These are phyloP conservation scores for Ophiostoma ips DNA, from an alignment of 2,329 filamentous ascomycete genomes.

Conservation along the genomic window DNA sequence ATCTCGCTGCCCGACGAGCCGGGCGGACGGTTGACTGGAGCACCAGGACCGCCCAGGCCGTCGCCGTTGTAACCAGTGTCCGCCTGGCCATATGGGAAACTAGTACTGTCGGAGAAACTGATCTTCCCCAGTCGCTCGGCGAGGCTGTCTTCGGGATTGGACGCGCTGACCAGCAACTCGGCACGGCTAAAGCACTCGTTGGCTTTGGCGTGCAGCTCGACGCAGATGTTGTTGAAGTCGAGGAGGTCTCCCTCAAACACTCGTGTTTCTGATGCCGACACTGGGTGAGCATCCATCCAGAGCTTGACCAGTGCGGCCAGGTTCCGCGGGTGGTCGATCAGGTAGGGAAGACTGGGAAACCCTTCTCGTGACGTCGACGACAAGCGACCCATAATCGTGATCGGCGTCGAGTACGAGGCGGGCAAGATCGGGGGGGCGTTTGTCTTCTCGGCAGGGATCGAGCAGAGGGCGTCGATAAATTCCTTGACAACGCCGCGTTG, in stretches of 20 bases:
- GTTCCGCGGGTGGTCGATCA: conserved; percentile 78
- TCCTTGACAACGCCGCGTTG: conserved; percentile 71
- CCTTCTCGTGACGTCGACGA: conserved; percentile 74
- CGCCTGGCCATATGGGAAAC: conserved; percentile 20
- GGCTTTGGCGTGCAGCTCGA: conserved; percentile 34
- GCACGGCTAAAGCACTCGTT: conserved; percentile 37
- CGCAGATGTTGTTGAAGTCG: conserved; percentile 38
- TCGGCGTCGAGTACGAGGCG: conserved; percentile 81
- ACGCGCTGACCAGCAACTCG: conserved; percentile 29
- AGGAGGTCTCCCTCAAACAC: conserved; percentile 37
- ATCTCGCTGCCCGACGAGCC: conserved; percentile 39
- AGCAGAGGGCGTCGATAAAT: conserved; percentile 77
- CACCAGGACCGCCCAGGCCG: not conserved
- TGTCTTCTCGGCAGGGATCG: conserved; percentile 60
- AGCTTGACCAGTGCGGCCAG: conserved; percentile 72
- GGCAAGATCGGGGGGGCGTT: conserved; percentile 43
- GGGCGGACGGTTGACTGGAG: conserved; percentile 20
- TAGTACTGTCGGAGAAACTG: conserved; percentile 24
- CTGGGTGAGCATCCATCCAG: conserved; percentile 49
- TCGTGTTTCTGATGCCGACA: conserved; percentile 18
- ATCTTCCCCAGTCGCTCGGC: conserved; percentile 35
- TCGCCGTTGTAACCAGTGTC: conserved; percentile 2
- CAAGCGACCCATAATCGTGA: conserved; percentile 74
- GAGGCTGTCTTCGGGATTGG: conserved; percentile 22
- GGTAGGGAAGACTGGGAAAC: conserved; percentile 81